Percentiles rank a stretch among this genome's conserved stretches.
Evolutionary conservation across 768 basidiomycete species (phyloP).

Genomic region (Coprinopsis sp.): DNA sequence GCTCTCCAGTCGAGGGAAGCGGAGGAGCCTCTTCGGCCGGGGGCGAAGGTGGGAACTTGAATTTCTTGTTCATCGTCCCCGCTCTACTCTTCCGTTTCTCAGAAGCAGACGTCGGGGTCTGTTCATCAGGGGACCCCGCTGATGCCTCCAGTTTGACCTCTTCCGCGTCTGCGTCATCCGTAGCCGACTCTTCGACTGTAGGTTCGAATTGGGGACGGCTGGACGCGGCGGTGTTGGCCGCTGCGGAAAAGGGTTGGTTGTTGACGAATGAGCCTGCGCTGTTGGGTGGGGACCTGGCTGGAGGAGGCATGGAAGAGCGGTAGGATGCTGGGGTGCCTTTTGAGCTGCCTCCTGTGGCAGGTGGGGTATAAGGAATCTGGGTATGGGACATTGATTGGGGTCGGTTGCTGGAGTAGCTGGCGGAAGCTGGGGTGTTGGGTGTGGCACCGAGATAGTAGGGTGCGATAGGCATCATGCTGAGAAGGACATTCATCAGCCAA

Average conservation of each 20-base stretch:
- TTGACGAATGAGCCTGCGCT: conserved; percentile 37
- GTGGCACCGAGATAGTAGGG: conserved; percentile 74
- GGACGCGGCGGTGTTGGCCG: conserved; percentile 31
- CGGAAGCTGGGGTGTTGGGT: conserved; percentile 37
- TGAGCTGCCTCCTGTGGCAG: conserved; percentile 29
- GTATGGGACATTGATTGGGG: conserved; percentile 79
- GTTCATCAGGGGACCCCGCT: too few relatives aligned
- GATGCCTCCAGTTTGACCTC: conserved; percentile 27
- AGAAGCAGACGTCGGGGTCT: conserved; percentile 13
- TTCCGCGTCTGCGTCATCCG: conserved; percentile 32
- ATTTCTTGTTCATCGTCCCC: conserved; percentile 76
- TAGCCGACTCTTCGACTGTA: conserved; percentile 40
- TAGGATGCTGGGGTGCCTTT: conserved; percentile 35
- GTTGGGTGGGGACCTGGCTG: conserved; percentile 48
- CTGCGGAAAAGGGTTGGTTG: conserved; percentile 32
- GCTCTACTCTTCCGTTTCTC: conserved; percentile 46
- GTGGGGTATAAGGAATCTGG: conserved; percentile 41
- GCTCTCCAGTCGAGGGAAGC: conserved; percentile 26
- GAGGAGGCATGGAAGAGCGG: conserved; percentile 66
- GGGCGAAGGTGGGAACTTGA: conserved; percentile 59
- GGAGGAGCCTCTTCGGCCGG: conserved; percentile 19
- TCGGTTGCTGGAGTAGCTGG: conserved; percentile 37
- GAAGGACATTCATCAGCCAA: conserved; percentile 2
- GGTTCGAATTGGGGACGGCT: too few relatives aligned
- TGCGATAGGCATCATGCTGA: conserved; percentile 83